Conservation (phyloP, 805 yeast species). For the Candida nitratophila region DNA sequence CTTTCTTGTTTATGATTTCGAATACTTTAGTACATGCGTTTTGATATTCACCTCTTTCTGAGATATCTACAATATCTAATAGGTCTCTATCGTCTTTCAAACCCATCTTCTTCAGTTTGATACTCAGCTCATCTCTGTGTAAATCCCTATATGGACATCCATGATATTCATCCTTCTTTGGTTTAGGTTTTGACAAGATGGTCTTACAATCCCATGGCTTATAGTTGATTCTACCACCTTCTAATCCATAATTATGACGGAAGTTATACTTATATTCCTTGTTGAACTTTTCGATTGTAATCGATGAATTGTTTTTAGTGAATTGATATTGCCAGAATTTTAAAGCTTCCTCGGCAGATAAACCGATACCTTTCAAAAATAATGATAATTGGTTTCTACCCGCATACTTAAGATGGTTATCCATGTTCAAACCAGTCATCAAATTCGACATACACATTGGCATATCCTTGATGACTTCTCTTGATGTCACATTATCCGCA, state of each 20-base stretch:
- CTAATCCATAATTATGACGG: conserved; percentile 79
- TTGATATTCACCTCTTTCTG: conserved; percentile 64
- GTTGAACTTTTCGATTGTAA: conserved; percentile 68
- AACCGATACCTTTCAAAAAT: conserved; percentile 85
- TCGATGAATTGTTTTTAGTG: conserved; percentile 37
- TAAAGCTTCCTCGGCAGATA: conserved; percentile 80
- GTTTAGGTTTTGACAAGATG: conserved; percentile 65
- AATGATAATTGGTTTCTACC: conserved; percentile 84
- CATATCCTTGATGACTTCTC: conserved; percentile 52
- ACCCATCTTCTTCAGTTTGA: conserved; percentile 56
- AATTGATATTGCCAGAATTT: conserved; percentile 78
- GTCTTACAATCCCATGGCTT: conserved; percentile 81
- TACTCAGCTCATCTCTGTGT: conserved; percentile 52
- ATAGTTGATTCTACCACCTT: conserved; percentile 82
- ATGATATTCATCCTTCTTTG: conserved; percentile 62
- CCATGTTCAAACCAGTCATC: conserved; percentile 49
- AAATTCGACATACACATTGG: conserved; percentile 77
- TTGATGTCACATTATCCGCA: conserved; percentile 50
- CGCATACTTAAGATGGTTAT: conserved; percentile 70
- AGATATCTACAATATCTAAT: conserved; percentile 58
- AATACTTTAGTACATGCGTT: conserved; percentile 87
- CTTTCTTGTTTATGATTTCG: conserved; percentile 55
- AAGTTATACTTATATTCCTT: conserved; percentile 87
- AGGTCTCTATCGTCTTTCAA: conserved; percentile 43
- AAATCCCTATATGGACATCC: conserved; percentile 92